phyloP scores from a whole-genome alignment of 257 asterid genomes.

The Solanum acaule region DNA sequence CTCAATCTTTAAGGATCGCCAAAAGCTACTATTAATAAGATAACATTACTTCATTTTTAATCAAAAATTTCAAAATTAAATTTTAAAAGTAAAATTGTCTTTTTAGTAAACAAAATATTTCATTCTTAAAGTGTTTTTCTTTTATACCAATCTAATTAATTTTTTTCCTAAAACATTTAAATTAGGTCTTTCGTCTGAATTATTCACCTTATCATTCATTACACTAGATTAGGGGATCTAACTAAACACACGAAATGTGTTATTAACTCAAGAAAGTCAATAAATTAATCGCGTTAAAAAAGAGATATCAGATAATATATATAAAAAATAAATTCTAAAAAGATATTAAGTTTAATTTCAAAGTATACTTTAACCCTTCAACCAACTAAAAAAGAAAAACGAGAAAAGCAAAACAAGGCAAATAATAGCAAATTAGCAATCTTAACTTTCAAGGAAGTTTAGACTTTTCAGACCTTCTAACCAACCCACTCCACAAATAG shows the following conservation, averaged over 20 bases:
- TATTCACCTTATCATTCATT: too few species aligned
- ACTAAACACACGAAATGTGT: neutral
- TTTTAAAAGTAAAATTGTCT: neutral
- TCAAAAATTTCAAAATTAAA: fast-evolving
- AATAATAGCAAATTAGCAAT: neutral
- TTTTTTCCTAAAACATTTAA: too few species aligned
- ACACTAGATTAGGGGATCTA: neutral
- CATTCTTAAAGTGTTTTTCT: neutral
- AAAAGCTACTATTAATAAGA: neutral
- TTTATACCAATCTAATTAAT: neutral
- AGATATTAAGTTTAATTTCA: neutral
- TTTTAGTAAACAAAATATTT: neutral
- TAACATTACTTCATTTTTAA: neutral
- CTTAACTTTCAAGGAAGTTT: neutral
- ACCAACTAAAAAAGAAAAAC: neutral
- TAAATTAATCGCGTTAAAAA: neutral
- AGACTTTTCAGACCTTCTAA: neutral
- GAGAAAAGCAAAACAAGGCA: neutral
- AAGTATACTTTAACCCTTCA: neutral
- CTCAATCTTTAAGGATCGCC: neutral
- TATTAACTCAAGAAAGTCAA: neutral
- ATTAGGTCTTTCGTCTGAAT: too few species aligned
- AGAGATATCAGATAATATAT: neutral
- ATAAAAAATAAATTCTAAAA: neutral
- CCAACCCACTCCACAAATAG: neutral